Base-by-base conservation (phyloP, 2,329 filamentous ascomycete species). In the Oidium heveae region DNA sequence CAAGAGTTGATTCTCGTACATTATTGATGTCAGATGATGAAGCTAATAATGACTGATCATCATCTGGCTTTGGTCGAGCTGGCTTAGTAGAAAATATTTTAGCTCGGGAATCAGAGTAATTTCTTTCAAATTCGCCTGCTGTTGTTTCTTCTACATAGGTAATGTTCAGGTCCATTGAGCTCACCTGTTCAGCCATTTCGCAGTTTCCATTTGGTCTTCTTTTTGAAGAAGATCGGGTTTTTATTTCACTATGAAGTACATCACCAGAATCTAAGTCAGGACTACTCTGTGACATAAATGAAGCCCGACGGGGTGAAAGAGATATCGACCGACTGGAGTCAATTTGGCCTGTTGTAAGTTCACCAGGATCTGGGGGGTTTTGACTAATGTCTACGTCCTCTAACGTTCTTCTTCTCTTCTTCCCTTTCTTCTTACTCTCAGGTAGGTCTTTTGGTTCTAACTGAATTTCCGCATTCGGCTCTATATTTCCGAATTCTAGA, bases 321-420 rank as follows among this genome's bases (percentile, higher is more conserved):
- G 7, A 28, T 52, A 9, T 4, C 6, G 22, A 13, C n/a, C 18
- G 34, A 24, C 18, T 18, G 10, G 10, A 12, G 18, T 44, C 41
- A 44, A 16, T 24, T 22, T 18, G 18, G 4, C 16, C 13, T 39
- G 37, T 39, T 16, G 12, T n/a, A 9, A 1, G 13, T n/a, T 39
- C n/a, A 16, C 13, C 4, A 8, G 15, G 12, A 1, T 15, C 18
- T 8, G 16, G 41, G 16, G 12, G 41, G 18, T 22, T 10, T 12
- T 33, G 32, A 24, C 54, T 43, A 15, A 43, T 50, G 39, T 58
- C n/a, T 20, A 47, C 22, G 54, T 52, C n/a, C 44, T 54, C 24
- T 37, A 37, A 33, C 34, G 20, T n/a, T 22, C 22, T 34, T n/a
- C 20, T 41, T n/a, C 41, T 39, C 13, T 18, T n/a, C 18, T 28